Base-by-base conservation (phyloP, 2,329 filamentous ascomycete species). In the Neoscytalidium dimidiatum region DNA sequence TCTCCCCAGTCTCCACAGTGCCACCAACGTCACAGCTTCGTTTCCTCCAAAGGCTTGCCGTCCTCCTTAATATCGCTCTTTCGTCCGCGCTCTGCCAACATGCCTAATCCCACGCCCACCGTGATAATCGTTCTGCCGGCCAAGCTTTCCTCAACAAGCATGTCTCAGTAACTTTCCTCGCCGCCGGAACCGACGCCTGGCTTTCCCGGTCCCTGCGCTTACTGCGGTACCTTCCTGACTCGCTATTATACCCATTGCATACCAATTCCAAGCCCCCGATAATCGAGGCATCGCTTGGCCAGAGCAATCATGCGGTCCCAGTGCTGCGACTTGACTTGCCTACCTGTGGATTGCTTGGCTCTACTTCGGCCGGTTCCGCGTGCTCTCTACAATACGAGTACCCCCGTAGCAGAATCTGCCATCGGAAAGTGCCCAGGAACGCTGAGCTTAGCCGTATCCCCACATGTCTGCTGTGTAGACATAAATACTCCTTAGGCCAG, bases 221-320 rank as follows among this genome's bases (percentile, higher is more conserved):
- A 23, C 44, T 14, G 31, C 26, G 51, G 11, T 3, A 9, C 31
- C 26, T 44, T n/a, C 7, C 26, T 44, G 56, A 60, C 38, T 60
- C 56, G 56, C 38, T 60, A 11, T 17, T 21, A 28, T 6, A 26
- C n/a, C 28, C 8, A 60, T 31, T 9, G n/a, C 41, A 60, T 8
- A 17, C 28, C 38, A 19, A 13, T 23, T 35, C 53, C 53, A 60
- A 60, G 56, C 41, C 56, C 13, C 56, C 41, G 41, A 60, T 41
- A 46, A 60, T 60, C 41, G 56, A 41, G 43, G 56, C 41, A 60
- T 43, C 21, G 3, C 52, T 57, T n/a, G 52, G 52, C 51, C 19
- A 57, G 2, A 43, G 33, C 31, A 35, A 28, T 26, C 35, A 28
- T 57, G 35, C 35, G 33, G 17, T 44, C 38, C 17, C 11, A 31